Base-by-base conservation (phyloP, 2,329 filamentous ascomycete species). In the Acephala macrosclerotiorum region DNA sequence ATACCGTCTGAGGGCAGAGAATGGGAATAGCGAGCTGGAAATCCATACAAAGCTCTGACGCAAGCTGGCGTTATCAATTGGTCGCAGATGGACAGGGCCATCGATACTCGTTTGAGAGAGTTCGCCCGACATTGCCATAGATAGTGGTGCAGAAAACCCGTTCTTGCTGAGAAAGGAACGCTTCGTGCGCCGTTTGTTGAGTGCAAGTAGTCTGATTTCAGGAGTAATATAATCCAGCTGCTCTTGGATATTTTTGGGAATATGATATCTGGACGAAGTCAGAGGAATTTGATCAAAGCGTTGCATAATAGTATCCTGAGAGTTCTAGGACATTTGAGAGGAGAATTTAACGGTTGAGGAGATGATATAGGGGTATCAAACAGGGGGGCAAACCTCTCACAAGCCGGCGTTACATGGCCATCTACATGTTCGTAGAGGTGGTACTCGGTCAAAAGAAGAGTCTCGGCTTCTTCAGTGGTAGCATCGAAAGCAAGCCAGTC, bases 181-280 rank as follows among this genome's bases (percentile, higher is more conserved):
- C 55, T 57, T 57, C 29, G 9, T 12, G 29, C 18, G 9, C 9
- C 29, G 55, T 25, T 40, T 57, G 7, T 38, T 40, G 3, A 33
- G 55, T 35, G 35, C 33, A 22, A 61, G 12, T 22, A 61, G 51
- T 62, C 80, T 80, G 57, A 82, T 74, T 25, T 80, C 80, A 0
- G 82, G 82, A 1, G 78, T 83, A 35, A 84, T 79, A 68, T 82
- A 83, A 72, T 84, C 82, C 60, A 84, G 75, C 61, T 83, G 80
- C 8, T 72, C 61, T 57, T 77, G 74, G 26, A 83, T 42, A 57
- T 79, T 73, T n/a, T 77, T 72, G 14, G 81, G 81, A 26, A 83
- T 72, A 63, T 79, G 77, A 66, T 83, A 82, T 26, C 57, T 72
- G 58, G 9, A 57, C 5, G 25, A 29, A 35, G 5, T 61, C n/a